Evolutionary conservation across 371 early-diverging fungal species (phyloP), one percentile per base, ranked within the genome.

Genomic region (Syncephalis fuscata): DNA sequence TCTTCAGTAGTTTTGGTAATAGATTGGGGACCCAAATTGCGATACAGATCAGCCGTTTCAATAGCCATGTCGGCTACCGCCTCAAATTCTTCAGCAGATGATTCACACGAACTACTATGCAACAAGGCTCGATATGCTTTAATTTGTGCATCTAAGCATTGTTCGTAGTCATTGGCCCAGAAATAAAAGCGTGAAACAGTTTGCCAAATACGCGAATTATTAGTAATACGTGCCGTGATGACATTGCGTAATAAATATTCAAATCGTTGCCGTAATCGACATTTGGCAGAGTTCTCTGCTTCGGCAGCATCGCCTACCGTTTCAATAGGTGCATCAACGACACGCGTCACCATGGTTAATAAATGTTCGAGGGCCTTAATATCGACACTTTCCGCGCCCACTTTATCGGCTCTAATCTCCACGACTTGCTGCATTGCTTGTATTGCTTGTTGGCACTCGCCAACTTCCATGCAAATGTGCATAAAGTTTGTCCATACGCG

Each of bases 401-500:
- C 71, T 27, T 67, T 70, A 45, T 76, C 72, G 70, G 74, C 79
- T 23, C 76, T 63, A 47, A 88, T 59, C 43, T 86, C 87, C 3
- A 93, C 73, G 2, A 95, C 57, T 44, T 81, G 74, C 16, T 73
- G 70, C 81, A 92, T 78, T 15, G 95, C 86, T 38, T 71, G 80
- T 39, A 94, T 82, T 3, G 90, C 84, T 54, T 88, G 84, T 20
- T 76, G 56, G 52, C 87, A 78, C 51, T 85, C 76, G 14, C 84
- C 85, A 15, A 92, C 56, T 53, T 85, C 84, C 27, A 85, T 49
- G 17, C 84, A 73, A 2, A 76, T 71, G 48, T 76, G 76, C 69
- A 94, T 59, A 48, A 80, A 75, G 64, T 96, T 96, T 40, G 84
- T 74, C 95, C 95, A 94, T 55, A 96, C 87, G 54, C 78, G 81